These are phyloP conservation scores for Plantago coronopus DNA, from an alignment of 305 asterid genomes.

Conservation along the genomic window DNA sequence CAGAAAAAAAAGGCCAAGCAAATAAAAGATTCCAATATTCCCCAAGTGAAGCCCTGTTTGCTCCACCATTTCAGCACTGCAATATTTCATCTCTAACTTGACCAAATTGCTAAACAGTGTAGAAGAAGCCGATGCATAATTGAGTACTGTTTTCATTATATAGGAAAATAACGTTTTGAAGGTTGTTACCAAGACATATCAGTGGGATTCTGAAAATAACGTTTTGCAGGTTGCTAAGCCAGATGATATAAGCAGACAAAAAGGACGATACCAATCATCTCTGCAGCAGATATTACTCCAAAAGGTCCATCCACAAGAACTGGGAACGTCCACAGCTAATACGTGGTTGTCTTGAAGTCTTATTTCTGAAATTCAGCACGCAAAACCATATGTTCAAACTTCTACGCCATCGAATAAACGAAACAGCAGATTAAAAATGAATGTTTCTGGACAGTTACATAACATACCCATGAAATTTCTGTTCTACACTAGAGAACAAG, in stretches of 20 bases:
- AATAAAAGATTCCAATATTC: constrained; percentile 60
- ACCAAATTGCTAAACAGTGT: not conserved
- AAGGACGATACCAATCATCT: constrained; percentile 56
- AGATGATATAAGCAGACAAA: constrained; percentile 45
- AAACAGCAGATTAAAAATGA: not conserved
- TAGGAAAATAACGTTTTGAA: constrained; percentile 22
- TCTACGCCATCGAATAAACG: too few relatives aligned
- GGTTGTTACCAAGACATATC: constrained; percentile 31
- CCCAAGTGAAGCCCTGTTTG: constrained; percentile 66
- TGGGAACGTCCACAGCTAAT: constrained; percentile 86
- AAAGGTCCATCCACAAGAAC: constrained; percentile 76
- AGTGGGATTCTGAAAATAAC: too few relatives aligned
- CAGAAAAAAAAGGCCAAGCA: constrained; percentile 58
- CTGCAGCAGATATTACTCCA: constrained; percentile 90
- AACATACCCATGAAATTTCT: constrained; percentile 37
- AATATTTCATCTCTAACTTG: not conserved
- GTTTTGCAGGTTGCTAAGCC: constrained; percentile 40
- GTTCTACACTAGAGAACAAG: constrained; percentile 44
- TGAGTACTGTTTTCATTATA: too few relatives aligned
- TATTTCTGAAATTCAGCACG: constrained; percentile 31
- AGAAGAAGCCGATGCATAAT: too few relatives aligned
- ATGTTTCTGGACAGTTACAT: not conserved
- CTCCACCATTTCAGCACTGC: constrained; percentile 49
- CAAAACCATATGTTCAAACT: not conserved
- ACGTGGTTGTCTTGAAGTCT: constrained; percentile 30